Evolutionary conservation across 352 stramenopile species (phyloP).

Genomic region (Peronospora belbahrii): DNA sequence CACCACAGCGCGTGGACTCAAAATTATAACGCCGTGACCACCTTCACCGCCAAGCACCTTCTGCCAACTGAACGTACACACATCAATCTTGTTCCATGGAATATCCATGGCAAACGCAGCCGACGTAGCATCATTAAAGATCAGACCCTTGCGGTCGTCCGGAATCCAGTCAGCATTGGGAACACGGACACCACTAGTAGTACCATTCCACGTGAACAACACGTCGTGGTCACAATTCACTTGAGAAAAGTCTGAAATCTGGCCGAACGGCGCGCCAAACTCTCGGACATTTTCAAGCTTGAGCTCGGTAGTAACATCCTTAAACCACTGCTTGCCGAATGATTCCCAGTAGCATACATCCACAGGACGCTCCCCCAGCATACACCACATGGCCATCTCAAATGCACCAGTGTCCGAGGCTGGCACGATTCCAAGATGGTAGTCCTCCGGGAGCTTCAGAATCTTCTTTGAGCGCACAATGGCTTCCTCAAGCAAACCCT

Average conservation of each 20-base stretch:
- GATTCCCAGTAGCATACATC: conserved; percentile 95
- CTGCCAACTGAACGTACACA: conserved; percentile 99
- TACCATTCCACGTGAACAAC: conserved; percentile 99
- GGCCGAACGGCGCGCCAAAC: conserved; percentile 93
- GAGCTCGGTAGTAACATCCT: conserved; percentile 92
- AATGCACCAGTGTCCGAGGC: conserved; percentile 98
- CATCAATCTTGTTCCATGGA: conserved; percentile 97
- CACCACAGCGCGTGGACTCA: conserved; percentile 94
- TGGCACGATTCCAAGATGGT: conserved; percentile 94
- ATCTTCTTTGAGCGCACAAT: conserved; percentile 94
- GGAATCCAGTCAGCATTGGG: conserved; percentile 95
- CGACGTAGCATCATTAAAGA: conserved; percentile 97
- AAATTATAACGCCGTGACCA: conserved; percentile 95
- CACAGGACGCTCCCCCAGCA: conserved; percentile 91
- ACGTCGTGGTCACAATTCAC: conserved; percentile 95
- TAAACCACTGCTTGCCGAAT: conserved; percentile 96
- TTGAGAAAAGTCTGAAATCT: conserved; percentile 91
- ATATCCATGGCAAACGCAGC: conserved; percentile 99
- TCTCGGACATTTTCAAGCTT: conserved; percentile 91
- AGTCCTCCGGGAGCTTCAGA: conserved; percentile 91
- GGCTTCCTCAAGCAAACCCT: conserved; percentile 91
- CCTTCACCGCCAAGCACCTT: conserved; percentile 99
- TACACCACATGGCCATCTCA: conserved; percentile 99
- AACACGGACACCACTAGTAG: conserved; percentile 94
- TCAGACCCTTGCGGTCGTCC: conserved; percentile 90